phyloP scores from a whole-genome alignment of 2,329 filamentous ascomycete genomes.

The Fusarium liriodendri region DNA sequence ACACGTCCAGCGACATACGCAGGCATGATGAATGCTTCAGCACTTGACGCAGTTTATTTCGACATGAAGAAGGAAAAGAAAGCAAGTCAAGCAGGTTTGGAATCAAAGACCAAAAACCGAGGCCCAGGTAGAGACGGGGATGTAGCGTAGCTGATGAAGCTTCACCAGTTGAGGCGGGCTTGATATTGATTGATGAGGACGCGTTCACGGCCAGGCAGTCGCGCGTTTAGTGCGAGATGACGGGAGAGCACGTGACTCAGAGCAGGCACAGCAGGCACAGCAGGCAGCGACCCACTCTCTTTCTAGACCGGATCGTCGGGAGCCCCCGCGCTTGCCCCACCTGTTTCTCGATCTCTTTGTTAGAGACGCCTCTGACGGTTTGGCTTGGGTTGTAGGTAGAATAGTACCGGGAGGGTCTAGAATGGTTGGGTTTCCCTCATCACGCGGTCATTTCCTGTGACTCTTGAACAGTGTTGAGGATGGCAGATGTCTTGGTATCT shows the following conservation, averaged over 20 bases:
- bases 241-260: constrained; percentile 48
- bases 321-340: constrained; percentile 29
- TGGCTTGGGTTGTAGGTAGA: neutral
- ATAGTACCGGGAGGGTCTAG: neutral
- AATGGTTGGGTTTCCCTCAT: neutral
- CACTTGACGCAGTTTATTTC: constrained; percentile 24
- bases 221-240: constrained; percentile 36
- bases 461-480: neutral
- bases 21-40: constrained; percentile 52
- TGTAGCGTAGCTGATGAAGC: constrained; percentile 1
- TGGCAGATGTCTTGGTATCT: neutral
- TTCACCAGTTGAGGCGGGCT: constrained; percentile 17
- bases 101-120: neutral
- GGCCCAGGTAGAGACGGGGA: neutral
- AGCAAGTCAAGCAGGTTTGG: neutral
- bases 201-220: constrained; percentile 41
- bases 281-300: constrained; percentile 8
- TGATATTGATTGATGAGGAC: constrained; percentile 28
- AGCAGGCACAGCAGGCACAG: neutral
- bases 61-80: constrained; percentile 36
- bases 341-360: neutral
- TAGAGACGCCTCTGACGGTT: neutral
- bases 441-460: neutral
- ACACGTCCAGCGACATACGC: constrained; percentile 51
- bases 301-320: constrained; percentile 2